phyloP scores from a whole-genome alignment of 2,329 filamentous ascomycete species.

The Aspergillus carbonarius region DNA sequence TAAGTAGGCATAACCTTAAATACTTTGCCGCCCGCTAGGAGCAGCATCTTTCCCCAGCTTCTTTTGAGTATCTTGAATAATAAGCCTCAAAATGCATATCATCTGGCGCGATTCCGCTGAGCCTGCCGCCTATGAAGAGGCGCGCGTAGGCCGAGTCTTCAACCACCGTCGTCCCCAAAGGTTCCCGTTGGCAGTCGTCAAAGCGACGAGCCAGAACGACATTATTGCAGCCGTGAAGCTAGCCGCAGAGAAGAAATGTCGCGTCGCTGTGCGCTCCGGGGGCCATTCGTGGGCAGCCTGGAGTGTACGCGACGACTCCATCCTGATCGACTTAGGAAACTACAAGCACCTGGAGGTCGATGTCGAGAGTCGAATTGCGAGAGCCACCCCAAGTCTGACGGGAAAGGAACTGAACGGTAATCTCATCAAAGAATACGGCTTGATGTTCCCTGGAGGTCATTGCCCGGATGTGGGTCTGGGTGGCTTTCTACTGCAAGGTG shows the following conservation, averaged over 20 bases:
- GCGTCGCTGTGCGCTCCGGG: slow-evolving; percentile 50
- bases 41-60: too few species aligned
- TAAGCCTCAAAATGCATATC: slow-evolving; percentile 19
- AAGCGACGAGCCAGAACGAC: slow-evolving; percentile 37
- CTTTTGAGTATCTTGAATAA: background rate
- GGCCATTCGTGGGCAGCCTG: slow-evolving; percentile 53
- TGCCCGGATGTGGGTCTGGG: slow-evolving; percentile 59
- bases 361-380: slow-evolving; percentile 37
- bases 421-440: slow-evolving; percentile 29
- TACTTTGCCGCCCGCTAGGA: background rate
- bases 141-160: slow-evolving; percentile 46
- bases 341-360: slow-evolving; percentile 45
- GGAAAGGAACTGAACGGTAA: slow-evolving; percentile 32
- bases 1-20: background rate
- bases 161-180: slow-evolving; percentile 44
- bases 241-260: slow-evolving; percentile 34
- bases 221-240: slow-evolving; percentile 41
- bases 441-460: slow-evolving; percentile 56
- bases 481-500: slow-evolving; percentile 48
- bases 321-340: slow-evolving; percentile 45
- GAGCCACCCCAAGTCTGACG: slow-evolving; percentile 51
- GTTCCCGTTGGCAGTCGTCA: slow-evolving; percentile 45
- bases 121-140: slow-evolving; percentile 35
- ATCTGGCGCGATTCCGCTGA: slow-evolving; percentile 22
- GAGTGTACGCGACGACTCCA: slow-evolving; percentile 50